Base-by-base conservation (phyloP, 345 rosid genomes). In the Populus alba region DNA sequence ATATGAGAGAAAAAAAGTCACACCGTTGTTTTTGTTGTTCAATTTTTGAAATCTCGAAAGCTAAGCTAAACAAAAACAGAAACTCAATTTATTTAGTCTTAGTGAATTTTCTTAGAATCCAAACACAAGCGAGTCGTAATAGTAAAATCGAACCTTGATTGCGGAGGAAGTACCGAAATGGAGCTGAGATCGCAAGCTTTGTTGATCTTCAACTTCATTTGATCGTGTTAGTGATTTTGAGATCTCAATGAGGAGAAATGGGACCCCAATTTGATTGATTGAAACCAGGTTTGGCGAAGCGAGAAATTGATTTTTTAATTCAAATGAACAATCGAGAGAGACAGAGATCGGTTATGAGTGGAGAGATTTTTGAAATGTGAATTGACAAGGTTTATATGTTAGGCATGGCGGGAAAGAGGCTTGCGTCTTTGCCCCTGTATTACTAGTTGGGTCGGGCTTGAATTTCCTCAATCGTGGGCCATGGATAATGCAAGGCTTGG, bases 191-290 rank as follows among this genome's bases (percentile, higher is more conserved):
- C 98, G 88, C 88, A 90, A 31, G 90, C 97, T 88, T 86, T 91
- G 88, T 94, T 94, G 86, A 92, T 89, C 86, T 94, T 96, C 97
- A 92, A 82, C 89, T 94, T 96, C 97, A 90, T 92, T 80, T 75
- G 70, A 29, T 55, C 39, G 68, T 45, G 39, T 35, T 62, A 7
- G 69, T 59, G 69, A 74, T 29, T 68, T 33, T 47, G 38, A 62
- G 29, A 10, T 43, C 67, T 47, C 3, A 3, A 8, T 49, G 70
- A 33, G 43, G 31, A 35, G 23, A 41, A 72, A 16, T 23, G 61
- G 59, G 76, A 55, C 37, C 79, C 77, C 68, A 49, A 73, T n/a
- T 55, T n/a, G 18, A 20, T 22, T 10, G 13, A 69, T 33, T 37
- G 63, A 70, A 79, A 61, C 18, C 31, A 29, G 17, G 13, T 13